Evolutionary conservation across 164 flowering plant genomes (phyloP).

Genomic region (Vitis cinerea): DNA sequence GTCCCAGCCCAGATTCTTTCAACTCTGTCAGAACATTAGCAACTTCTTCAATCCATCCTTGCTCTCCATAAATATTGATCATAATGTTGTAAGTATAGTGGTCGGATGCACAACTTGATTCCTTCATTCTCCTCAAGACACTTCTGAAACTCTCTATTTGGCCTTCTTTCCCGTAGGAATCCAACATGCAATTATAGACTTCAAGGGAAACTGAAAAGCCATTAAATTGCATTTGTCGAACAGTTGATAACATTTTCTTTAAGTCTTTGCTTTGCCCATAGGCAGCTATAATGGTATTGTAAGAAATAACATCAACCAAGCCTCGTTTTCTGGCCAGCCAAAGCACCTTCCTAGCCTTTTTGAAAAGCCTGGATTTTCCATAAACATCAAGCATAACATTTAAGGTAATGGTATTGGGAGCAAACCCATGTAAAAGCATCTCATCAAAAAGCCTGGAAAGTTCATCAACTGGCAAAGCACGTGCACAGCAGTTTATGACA

Average conservation of each 20-base stretch:
- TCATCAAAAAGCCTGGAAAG: conserved; percentile 74
- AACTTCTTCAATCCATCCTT: conserved; percentile 89
- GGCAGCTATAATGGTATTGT: conserved; percentile 85
- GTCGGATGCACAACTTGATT: conserved; percentile 49
- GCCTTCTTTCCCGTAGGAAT: conserved; percentile 83
- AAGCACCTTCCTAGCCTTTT: conserved; percentile 61
- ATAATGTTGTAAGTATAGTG: conserved; percentile 78
- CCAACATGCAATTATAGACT: conserved; percentile 89
- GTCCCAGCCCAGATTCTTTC: conserved; percentile 59
- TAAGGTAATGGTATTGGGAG: conserved; percentile 63
- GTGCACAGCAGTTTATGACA: conserved; percentile 88
- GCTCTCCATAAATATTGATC: conserved; percentile 86
- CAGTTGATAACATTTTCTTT: conserved; percentile 54
- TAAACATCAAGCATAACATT: conserved; percentile 82
- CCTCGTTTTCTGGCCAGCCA: conserved; percentile 65
- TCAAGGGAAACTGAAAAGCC: conserved; percentile 88
- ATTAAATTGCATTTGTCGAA: conserved; percentile 60
- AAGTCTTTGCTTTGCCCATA: conserved; percentile 74
- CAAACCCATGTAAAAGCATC: conserved; percentile 66
- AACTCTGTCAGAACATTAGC: conserved; percentile 61
- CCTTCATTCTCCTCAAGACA: conserved; percentile 66
- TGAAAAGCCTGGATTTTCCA: conserved; percentile 72
- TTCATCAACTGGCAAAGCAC: conserved; percentile 89
- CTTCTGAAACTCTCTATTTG: conserved; percentile 63
- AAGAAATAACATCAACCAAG: conserved; percentile 68